phyloP scores from a whole-genome alignment of 495 filamentous ascomycete species.

The Rhypophila decipiens region DNA sequence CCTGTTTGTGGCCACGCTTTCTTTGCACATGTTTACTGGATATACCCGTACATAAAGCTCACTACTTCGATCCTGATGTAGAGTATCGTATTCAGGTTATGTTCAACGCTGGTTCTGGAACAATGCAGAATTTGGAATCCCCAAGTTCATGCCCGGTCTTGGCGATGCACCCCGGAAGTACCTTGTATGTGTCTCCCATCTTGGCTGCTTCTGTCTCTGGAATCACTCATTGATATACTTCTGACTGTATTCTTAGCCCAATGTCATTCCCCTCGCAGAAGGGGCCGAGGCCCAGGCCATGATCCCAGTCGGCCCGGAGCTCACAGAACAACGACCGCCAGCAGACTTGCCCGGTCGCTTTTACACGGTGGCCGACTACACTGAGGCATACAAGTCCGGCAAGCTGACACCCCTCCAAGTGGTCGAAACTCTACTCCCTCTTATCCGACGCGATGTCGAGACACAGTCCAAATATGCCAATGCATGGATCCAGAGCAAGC shows the following conservation, averaged over 20 bases:
- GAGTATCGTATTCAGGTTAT: slow-evolving; percentile 27
- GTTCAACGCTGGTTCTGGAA: slow-evolving; percentile 46
- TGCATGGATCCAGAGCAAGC: slow-evolving; percentile 57
- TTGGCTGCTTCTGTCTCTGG: no score
- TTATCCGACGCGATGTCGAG: slow-evolving; percentile 54
- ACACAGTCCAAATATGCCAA: slow-evolving; percentile 53
- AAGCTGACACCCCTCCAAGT: slow-evolving; percentile 66
- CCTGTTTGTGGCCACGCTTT: slow-evolving; percentile 14
- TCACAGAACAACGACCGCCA: slow-evolving; percentile 24
- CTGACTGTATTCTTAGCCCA: slow-evolving; percentile 42
- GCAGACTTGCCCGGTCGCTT: slow-evolving; percentile 43
- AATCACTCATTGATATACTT: no score
- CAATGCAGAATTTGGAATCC: slow-evolving; percentile 65
- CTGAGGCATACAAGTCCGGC: slow-evolving; percentile 61
- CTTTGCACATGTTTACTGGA: not conserved
- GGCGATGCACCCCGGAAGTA: slow-evolving; percentile 53
- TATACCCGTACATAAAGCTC: not conserved
- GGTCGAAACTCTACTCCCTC: slow-evolving; percentile 58
- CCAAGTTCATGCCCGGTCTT: slow-evolving; percentile 54
- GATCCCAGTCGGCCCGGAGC: slow-evolving; percentile 29
- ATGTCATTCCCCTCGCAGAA: slow-evolving; percentile 60
- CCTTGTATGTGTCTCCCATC: slow-evolving; percentile 32
- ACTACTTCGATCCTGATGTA: not conserved
- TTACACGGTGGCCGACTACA: slow-evolving; percentile 70
- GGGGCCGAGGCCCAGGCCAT: slow-evolving; percentile 17